A percentile compares a stretch with the other conserved stretches of the same genome.
Conservation (phyloP, 805 yeast species). For the Nakazawaea ambrosiae region DNA sequence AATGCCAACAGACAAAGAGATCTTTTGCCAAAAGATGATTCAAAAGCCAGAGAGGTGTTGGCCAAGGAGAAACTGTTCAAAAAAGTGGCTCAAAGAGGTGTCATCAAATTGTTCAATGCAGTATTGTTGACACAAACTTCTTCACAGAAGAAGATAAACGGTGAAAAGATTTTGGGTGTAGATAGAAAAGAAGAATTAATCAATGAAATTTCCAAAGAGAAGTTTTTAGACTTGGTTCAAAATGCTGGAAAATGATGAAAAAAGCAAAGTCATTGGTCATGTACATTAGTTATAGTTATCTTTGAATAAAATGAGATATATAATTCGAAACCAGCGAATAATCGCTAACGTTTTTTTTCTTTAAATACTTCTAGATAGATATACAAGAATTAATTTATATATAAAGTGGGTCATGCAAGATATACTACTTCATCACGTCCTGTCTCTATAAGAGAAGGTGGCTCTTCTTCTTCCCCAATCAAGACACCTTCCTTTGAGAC, state of each 20-base stretch:
- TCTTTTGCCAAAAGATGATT: constrained; percentile 59
- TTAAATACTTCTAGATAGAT: no score
- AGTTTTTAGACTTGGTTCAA: constrained; percentile 80
- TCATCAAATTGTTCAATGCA: constrained; percentile 77
- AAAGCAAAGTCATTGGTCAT: background rate
- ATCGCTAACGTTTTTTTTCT: no score
- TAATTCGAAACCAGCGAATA: constrained; percentile 2
- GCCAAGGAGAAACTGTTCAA: constrained; percentile 66
- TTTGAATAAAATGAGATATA: constrained; percentile 1
- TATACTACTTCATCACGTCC: constrained; percentile 1
- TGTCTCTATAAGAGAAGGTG: constrained; percentile 23
- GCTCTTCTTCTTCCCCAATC: constrained; percentile 19
- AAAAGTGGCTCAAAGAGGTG: constrained; percentile 85
- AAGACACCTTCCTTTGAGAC: constrained; percentile 24
- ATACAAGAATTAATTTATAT: no score
- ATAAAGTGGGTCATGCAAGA: background rate
- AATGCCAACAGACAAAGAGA: constrained; percentile 64
- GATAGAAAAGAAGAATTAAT: constrained; percentile 54
- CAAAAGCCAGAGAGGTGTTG: constrained; percentile 47
- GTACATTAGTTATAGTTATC: background rate
- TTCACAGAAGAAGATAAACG: constrained; percentile 43
- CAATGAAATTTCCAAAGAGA: constrained; percentile 82
- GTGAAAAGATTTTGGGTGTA: constrained; percentile 26
- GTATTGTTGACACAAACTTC: constrained; percentile 69
- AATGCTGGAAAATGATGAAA: constrained; percentile 60